These are phyloP conservation scores for Podospora australis DNA, from an alignment of 495 filamentous ascomycete species.

Conservation along the genomic window DNA sequence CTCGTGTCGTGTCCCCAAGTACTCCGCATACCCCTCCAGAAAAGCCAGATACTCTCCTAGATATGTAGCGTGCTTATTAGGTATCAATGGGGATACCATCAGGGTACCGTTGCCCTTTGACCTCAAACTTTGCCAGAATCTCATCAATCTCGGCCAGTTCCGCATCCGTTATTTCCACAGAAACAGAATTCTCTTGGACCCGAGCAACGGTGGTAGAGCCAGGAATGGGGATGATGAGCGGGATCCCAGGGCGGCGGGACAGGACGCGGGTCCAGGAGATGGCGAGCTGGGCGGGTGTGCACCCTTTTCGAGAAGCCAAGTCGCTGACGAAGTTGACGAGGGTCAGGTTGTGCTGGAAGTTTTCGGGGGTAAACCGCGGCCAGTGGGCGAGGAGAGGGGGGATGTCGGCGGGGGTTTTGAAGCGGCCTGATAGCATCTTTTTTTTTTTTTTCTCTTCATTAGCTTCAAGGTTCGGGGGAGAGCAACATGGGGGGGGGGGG, in stretches of 20 bases:
- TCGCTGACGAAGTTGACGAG: slow-evolving; percentile 60
- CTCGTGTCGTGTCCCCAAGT: too few relatives aligned
- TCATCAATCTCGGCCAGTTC: slow-evolving; percentile 48
- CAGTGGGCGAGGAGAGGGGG: slow-evolving; percentile 45
- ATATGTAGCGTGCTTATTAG: too few relatives aligned
- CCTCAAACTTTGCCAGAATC: slow-evolving; percentile 36
- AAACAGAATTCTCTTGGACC: slow-evolving; percentile 44
- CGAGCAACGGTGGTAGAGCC: slow-evolving; percentile 51
- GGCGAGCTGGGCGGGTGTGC: slow-evolving; percentile 70
- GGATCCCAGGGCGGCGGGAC: slow-evolving; percentile 53
- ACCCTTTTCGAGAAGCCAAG: slow-evolving; percentile 62
- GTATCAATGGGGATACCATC: too few relatives aligned
- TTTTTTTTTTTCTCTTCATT: too few relatives aligned
- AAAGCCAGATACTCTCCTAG: too few relatives aligned
- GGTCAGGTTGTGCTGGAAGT: slow-evolving; percentile 66
- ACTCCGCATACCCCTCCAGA: too few relatives aligned
- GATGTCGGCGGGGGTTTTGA: slow-evolving; percentile 56
- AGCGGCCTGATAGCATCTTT: slow-evolving; percentile 52
- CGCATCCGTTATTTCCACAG: slow-evolving; percentile 38
- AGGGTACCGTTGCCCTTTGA: slow-evolving; percentile 30
- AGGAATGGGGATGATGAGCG: slow-evolving; percentile 77
- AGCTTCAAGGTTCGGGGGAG: too few relatives aligned
- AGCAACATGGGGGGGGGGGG: too few relatives aligned
- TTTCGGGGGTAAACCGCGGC: slow-evolving; percentile 63
- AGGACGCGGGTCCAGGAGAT: slow-evolving; percentile 60